Evolutionary conservation across 2,329 filamentous ascomycete species (phyloP).

Genomic region (Scleromitrula shiraiana): DNA sequence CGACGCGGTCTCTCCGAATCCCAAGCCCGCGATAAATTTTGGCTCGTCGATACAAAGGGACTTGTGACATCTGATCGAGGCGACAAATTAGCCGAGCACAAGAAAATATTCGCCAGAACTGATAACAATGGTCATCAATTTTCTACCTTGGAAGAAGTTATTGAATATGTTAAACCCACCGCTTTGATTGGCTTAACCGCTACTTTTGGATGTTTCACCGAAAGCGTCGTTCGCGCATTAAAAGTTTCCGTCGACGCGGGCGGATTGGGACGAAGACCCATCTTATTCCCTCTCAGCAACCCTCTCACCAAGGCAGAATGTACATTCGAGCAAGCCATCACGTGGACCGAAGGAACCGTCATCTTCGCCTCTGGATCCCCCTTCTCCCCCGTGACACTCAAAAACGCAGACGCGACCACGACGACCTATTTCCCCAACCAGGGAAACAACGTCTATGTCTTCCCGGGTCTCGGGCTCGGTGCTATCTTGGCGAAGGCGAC

Average conservation of each 20-base stretch:
- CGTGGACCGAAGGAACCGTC: conserved; percentile 81
- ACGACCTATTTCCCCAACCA: conserved; percentile 70
- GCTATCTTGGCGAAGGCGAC: conserved; percentile 86
- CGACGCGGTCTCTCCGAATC: conserved; percentile 83
- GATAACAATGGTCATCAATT: conserved; percentile 62
- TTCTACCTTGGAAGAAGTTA: conserved; percentile 79
- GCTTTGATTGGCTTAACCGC: conserved; percentile 92
- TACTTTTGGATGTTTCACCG: conserved; percentile 89
- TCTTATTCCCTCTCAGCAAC: conserved; percentile 95
- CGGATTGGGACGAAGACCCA: conserved; percentile 67
- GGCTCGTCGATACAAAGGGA: conserved; percentile 94
- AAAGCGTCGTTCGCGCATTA: conserved; percentile 67
- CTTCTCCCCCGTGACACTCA: conserved; percentile 66
- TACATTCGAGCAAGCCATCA: conserved; percentile 87
- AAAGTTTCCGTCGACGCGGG: conserved; percentile 56
- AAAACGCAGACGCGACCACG: conserved; percentile 44
- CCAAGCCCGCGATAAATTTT: conserved; percentile 85
- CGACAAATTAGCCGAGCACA: conserved; percentile 88
- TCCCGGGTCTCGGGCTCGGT: conserved; percentile 90
- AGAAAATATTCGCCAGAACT: conserved; percentile 60
- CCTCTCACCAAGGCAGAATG: conserved; percentile 95
- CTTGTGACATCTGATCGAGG: conserved; percentile 89
- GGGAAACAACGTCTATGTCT: conserved; percentile 87
- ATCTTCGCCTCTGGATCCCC: conserved; percentile 95
- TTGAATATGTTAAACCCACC: conserved; percentile 90